Evolutionary conservation across 2,329 filamentous ascomycete genomes (phyloP).

Genomic region (Pyrenophora tritici-repentis): DNA sequence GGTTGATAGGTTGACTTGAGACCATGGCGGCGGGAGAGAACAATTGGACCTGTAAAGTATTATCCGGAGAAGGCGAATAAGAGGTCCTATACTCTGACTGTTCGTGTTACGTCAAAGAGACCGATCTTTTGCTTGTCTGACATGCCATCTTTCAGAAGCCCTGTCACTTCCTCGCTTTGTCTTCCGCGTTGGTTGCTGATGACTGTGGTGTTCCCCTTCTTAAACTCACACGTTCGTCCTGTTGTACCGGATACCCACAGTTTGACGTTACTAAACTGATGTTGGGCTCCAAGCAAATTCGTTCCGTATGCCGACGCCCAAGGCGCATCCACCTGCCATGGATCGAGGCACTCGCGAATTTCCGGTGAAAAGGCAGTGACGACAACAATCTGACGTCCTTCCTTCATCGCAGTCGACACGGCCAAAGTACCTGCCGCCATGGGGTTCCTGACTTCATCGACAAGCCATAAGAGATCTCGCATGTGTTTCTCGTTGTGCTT

Average conservation of each 20-base stretch:
- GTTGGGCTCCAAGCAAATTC: constrained; percentile 48
- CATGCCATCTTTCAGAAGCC: constrained; percentile 30
- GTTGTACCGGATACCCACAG: constrained; percentile 55
- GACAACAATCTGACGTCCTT: constrained; percentile 50
- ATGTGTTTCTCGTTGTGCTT: constrained; percentile 57
- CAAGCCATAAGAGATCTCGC: constrained; percentile 58
- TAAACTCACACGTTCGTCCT: constrained; percentile 51
- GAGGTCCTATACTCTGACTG: constrained; percentile 21
- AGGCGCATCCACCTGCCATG: constrained; percentile 54
- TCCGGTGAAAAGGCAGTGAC: constrained; percentile 64
- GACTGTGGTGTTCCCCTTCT: constrained; percentile 40
- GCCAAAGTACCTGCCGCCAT: constrained; percentile 12
- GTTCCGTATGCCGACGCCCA: constrained; percentile 60
- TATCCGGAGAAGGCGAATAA: not conserved
- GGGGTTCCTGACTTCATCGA: constrained; percentile 42
- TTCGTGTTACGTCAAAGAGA: constrained; percentile 35
- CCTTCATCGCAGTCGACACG: constrained; percentile 1
- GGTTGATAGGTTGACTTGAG: no score
- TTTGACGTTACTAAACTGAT: constrained; percentile 32
- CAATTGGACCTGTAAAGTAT: no score
- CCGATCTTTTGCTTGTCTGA: constrained; percentile 34
- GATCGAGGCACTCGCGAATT: constrained; percentile 55
- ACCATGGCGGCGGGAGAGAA: no score
- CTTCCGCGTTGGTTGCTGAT: constrained; percentile 55
- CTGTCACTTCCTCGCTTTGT: constrained; percentile 35